Evolutionary conservation across 768 basidiomycete genomes (phyloP).

Genomic region (Sistotremastrum suecicum): DNA sequence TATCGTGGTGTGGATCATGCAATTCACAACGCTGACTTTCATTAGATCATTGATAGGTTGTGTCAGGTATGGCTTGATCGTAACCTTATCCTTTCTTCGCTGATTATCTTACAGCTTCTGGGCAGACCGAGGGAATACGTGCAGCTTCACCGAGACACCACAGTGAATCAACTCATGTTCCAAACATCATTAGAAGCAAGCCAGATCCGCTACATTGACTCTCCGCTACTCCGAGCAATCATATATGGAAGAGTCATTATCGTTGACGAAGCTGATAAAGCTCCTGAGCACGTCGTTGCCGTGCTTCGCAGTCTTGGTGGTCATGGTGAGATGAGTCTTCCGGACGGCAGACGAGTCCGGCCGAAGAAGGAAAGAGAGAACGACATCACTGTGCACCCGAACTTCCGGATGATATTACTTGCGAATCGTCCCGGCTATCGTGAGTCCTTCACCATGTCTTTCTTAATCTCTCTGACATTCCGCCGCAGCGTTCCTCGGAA

Average conservation of each 20-base stretch:
- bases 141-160: constrained; percentile 57
- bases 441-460: constrained; percentile 15
- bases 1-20: constrained; percentile 36
- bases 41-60: constrained; percentile 18
- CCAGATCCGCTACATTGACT: constrained; percentile 45
- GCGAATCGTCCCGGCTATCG: constrained; percentile 62
- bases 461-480: not conserved
- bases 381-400: constrained; percentile 48
- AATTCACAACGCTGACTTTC: constrained; percentile 5
- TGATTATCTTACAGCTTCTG: constrained; percentile 29
- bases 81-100: not conserved
- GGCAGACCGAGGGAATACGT: constrained; percentile 53
- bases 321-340: constrained; percentile 46
- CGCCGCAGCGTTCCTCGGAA: constrained; percentile 48
- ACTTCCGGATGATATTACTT: constrained; percentile 47
- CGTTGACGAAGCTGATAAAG: constrained; percentile 62
- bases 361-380: constrained; percentile 28
- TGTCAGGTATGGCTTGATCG: constrained; percentile 31
- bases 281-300: constrained; percentile 58
- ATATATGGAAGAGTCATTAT: constrained; percentile 48
- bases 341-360: constrained; percentile 47
- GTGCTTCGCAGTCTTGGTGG: constrained; percentile 57
- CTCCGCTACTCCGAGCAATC: constrained; percentile 52
- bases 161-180: constrained; percentile 59
- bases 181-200: constrained; percentile 46